Conservation (phyloP, 2,329 filamentous ascomycete species). For the Colletotrichum truncatum region DNA sequence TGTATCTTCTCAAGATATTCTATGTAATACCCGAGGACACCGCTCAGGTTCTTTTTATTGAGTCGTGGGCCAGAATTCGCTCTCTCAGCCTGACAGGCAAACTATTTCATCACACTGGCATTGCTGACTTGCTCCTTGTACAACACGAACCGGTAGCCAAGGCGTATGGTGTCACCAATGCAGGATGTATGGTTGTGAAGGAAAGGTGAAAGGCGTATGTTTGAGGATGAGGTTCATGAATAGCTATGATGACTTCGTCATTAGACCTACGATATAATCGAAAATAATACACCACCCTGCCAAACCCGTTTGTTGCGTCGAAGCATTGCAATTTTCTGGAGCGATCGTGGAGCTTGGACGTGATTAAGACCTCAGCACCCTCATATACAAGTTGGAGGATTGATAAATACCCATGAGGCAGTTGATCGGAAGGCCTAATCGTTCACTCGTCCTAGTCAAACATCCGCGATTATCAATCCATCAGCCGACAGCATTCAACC, state of each 20-base stretch:
- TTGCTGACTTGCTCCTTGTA: slow-evolving; percentile 83
- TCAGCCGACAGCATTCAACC: background rate
- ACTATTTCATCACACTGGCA: slow-evolving; percentile 68
- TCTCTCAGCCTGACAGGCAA: slow-evolving; percentile 86
- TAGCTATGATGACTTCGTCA: background rate
- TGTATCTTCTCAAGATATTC: slow-evolving; percentile 57
- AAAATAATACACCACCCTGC: too few species aligned
- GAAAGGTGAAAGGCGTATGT: background rate
- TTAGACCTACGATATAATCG: too few species aligned
- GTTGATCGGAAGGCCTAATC: too few species aligned
- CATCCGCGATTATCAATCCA: background rate
- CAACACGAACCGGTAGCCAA: slow-evolving; percentile 77
- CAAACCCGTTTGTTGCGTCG: too few species aligned
- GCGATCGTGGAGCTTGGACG: background rate
- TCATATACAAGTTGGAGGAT: too few species aligned
- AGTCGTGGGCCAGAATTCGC: slow-evolving; percentile 89
- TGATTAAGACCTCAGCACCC: background rate
- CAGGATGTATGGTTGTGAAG: slow-evolving; percentile 47
- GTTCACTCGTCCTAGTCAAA: too few species aligned
- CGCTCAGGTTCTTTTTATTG: slow-evolving; percentile 84
- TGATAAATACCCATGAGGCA: too few species aligned
- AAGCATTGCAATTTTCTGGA: too few species aligned
- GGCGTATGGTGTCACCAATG: slow-evolving; percentile 49
- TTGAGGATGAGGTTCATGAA: background rate
- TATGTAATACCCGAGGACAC: slow-evolving; percentile 56